Percentiles rank a stretch among this genome's conserved stretches.
phyloP scores from a whole-genome alignment of 1,284 basidiomycete species.

The Marasmius tenuissimus region DNA sequence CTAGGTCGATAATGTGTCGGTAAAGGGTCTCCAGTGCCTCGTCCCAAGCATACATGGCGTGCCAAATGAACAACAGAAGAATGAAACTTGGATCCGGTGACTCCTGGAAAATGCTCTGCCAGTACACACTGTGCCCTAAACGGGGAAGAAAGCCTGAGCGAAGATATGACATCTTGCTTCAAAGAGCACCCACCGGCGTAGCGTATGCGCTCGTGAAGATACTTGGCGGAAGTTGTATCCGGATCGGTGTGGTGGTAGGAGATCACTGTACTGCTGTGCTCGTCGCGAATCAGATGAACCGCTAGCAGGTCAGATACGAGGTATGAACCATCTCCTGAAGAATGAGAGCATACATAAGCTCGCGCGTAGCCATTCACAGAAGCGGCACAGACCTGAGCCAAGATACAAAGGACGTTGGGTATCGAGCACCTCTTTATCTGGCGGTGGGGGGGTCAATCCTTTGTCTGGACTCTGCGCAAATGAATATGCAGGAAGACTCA shows the following conservation, averaged over 20 bases:
- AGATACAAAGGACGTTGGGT: constrained; percentile 50
- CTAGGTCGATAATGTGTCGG: constrained; percentile 42
- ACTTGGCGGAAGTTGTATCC: constrained; percentile 30
- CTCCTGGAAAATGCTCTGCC: constrained; percentile 47
- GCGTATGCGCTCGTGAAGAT: constrained; percentile 34
- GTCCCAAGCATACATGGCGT: constrained; percentile 58
- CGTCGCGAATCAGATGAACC: constrained; percentile 41
- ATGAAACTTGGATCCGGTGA: constrained; percentile 52
- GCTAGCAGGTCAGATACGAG: constrained; percentile 36
- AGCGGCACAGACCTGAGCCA: constrained; percentile 29
- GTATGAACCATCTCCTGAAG: constrained; percentile 27
- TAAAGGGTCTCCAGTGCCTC: constrained; percentile 51
- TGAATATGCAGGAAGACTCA: background rate
- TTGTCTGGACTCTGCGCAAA: background rate
- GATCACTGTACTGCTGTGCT: constrained; percentile 36
- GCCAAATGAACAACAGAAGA: constrained; percentile 54
- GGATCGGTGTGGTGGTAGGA: constrained; percentile 34
- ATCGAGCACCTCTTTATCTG: constrained; percentile 40
- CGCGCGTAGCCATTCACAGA: no score
- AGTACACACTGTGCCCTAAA: constrained; percentile 48
- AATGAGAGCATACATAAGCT: background rate
- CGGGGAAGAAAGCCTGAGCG: background rate
- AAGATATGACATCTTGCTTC: background rate
- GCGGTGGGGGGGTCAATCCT: constrained; percentile 10
- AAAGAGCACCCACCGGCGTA: constrained; percentile 25